phyloP scores from a whole-genome alignment of 1,139 yeast genomes.

The Yamadazyma membranifaciens region DNA sequence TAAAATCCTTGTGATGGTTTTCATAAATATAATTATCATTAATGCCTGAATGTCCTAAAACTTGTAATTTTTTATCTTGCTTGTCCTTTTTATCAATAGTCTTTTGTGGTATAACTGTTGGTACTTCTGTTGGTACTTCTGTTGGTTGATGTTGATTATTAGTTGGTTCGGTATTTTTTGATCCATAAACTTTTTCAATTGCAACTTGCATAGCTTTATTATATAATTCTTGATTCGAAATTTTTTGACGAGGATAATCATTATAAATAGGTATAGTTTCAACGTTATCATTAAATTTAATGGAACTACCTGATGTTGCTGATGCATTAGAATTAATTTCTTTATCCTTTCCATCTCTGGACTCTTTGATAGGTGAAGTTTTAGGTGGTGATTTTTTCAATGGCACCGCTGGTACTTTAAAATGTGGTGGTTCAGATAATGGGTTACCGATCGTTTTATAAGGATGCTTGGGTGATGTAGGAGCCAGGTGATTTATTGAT shows the following conservation, averaged over 20 bases:
- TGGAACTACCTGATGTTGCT: constrained; percentile 25
- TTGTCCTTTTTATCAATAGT: constrained; percentile 13
- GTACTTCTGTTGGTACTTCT: neutral
- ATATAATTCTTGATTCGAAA: constrained; percentile 23
- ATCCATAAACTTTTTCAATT: constrained; percentile 40
- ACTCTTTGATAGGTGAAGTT: neutral
- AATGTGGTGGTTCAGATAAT: constrained; percentile 13
- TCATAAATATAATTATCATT: constrained; percentile 31
- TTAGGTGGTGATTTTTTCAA: constrained; percentile 8
- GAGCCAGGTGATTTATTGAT: neutral
- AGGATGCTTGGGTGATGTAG: constrained; percentile 12
- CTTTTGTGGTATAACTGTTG: constrained; percentile 6
- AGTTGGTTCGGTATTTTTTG: constrained; percentile 8
- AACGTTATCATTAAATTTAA: constrained; percentile 39
- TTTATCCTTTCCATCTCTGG: constrained; percentile 5
- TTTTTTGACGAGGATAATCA: constrained; percentile 6
- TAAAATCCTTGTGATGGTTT: constrained; percentile 40
- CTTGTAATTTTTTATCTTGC: constrained; percentile 15
- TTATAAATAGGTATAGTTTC: constrained; percentile 36
- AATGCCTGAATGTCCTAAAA: constrained; percentile 24
- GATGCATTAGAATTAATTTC: constrained; percentile 16
- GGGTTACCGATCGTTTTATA: constrained; percentile 16
- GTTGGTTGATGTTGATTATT: neutral
- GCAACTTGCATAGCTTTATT: constrained; percentile 43
- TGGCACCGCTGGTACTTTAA: constrained; percentile 15